Base-by-base conservation (phyloP, 345 rosid genomes). In the Hibiscus mutabilis region DNA sequence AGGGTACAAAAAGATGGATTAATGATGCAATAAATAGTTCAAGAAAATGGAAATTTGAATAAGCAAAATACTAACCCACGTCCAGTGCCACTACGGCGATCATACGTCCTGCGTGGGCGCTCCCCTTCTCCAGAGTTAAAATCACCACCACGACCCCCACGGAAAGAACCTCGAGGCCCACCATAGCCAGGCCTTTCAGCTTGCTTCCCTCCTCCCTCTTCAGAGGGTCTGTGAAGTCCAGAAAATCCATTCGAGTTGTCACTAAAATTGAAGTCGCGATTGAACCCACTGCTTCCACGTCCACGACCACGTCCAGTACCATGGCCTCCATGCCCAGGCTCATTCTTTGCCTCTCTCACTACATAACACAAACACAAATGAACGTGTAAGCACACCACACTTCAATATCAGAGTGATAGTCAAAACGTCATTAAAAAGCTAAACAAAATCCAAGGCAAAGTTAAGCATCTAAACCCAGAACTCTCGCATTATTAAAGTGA, bases 71-170 rank as follows among this genome's bases (percentile, higher is more conserved):
- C 94, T 61, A 18, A 95, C 99, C 98, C 97, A 40, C 88, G 88
- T 52, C 98, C 99, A 67, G 97, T 95, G 44, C 96, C 96, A 73
- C 98, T 95, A 71, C 67, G 97, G 19, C 99, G 97, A 37, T 95
- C 99, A 73, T 22, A 84, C 0, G 31, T 4, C 86, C 98, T 86
- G 1, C 88, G 84, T 10, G 88, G 88, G 13, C 90, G 96, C 44
- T 85, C 91, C 13, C 90, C 91, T 37, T 80, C 94, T 33, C 86
- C 92, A 71, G 88, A 78, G 73, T 81, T 77, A 66, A 76, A 88
- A 63, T 86, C 87, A 74, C 93, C 96, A 27, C 88, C 90, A 25
- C 91, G 97, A 63, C 87, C 84, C 5, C 90, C 97, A 13, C 92
- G 93, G 84, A 71, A 86, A 19, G 87, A 78, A 31, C 89, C 95